A percentile compares a stretch with the other conserved stretches of the same genome.
These are phyloP conservation scores for Aspergillus spinulosporus DNA, from an alignment of 2,329 filamentous ascomycete genomes.

Conservation along the genomic window DNA sequence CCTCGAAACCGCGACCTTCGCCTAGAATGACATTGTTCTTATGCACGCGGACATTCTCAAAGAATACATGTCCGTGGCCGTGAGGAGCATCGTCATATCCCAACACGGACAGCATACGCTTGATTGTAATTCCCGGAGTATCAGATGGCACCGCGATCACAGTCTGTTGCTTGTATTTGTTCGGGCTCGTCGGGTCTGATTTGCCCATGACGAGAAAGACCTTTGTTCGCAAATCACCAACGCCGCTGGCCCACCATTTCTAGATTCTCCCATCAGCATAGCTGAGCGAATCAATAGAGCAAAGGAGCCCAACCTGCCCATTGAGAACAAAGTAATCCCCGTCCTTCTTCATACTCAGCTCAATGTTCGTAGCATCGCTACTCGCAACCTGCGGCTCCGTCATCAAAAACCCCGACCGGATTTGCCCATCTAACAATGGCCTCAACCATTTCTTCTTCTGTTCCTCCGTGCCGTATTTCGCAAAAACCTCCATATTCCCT, in stretches of 20 bases:
- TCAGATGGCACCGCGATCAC: conserved; percentile 83
- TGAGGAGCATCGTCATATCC: conserved; percentile 97
- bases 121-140: conserved; percentile 80
- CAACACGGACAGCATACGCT: conserved; percentile 91
- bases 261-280: conserved; percentile 36
- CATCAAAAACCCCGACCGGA: conserved; percentile 89
- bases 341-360: conserved; percentile 76
- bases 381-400: conserved; percentile 87
- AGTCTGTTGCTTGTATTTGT: conserved; percentile 86
- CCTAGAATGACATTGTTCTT: conserved; percentile 82
- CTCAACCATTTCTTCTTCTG: conserved; percentile 83
- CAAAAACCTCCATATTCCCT: conserved; percentile 92
- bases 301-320: conserved; percentile 47
- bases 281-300: background rate
- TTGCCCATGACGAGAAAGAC: conserved; percentile 98
- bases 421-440: conserved; percentile 78
- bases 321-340: conserved; percentile 90
- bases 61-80: conserved; percentile 89
- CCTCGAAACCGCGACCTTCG: conserved; percentile 92
- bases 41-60: conserved; percentile 87
- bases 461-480: conserved; percentile 82
- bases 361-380: conserved; percentile 89
- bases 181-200: conserved; percentile 70
- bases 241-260: conserved; percentile 99
- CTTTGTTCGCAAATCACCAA: conserved; percentile 86